phyloP scores from a whole-genome alignment of 768 basidiomycete species.

The Rhizopogon salebrosus region DNA sequence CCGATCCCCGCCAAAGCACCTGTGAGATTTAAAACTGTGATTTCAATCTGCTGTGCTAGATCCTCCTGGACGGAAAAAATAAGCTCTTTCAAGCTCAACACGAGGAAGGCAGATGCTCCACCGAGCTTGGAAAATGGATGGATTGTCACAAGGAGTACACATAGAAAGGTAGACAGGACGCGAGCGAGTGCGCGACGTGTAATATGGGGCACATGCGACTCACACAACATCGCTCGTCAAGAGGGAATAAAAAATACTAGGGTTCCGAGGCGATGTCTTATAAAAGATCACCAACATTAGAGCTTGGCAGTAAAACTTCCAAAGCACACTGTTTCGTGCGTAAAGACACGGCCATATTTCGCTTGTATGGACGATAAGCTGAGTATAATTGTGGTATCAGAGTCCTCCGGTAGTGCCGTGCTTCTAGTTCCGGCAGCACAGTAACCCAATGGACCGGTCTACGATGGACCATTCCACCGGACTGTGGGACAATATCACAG shows the following conservation, averaged over 20 bases:
- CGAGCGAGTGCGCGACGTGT: constrained; percentile 32
- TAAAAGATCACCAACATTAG: not conserved
- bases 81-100: constrained; percentile 38
- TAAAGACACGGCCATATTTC: too few relatives aligned
- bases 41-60: constrained; percentile 44
- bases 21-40: constrained; percentile 36
- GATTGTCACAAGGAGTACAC: constrained; percentile 32
- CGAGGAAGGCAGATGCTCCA: constrained; percentile 34
- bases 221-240: not conserved
- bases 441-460: too few relatives aligned
- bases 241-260: not conserved
- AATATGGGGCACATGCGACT: not conserved
- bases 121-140: constrained; percentile 36
- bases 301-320: not conserved
- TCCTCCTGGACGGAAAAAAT: constrained; percentile 43
- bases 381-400: too few relatives aligned
- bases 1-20: constrained; percentile 38
- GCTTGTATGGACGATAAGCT: too few relatives aligned
- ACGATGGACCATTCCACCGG: not conserved
- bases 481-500: not conserved
- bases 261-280: not conserved
- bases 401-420: too few relatives aligned
- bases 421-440: too few relatives aligned
- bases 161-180: constrained; percentile 40
- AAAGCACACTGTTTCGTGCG: not conserved